Conservation (phyloP, 345 rosid genomes). For the Cardiospermum halicacabum region DNA sequence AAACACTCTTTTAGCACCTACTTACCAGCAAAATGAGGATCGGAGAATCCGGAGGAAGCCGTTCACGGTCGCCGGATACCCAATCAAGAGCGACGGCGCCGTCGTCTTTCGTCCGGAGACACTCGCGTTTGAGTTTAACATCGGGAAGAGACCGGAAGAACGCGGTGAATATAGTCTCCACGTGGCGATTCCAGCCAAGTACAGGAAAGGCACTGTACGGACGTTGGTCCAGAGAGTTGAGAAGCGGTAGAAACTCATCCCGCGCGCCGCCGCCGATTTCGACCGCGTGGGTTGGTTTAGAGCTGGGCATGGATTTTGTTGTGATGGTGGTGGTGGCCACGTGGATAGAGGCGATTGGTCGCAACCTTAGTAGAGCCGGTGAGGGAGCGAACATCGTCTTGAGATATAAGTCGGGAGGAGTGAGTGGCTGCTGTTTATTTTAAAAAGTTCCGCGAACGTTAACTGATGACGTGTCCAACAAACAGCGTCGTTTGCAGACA, state of each 20-base stretch:
- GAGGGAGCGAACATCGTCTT: background rate
- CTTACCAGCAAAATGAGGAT: conserved; percentile 72
- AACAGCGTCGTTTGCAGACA: too few relatives aligned
- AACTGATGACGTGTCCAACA: too few relatives aligned
- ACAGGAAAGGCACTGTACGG: conserved; percentile 58
- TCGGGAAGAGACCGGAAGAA: conserved; percentile 41
- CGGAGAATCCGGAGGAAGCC: conserved; percentile 52
- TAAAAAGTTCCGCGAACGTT: background rate
- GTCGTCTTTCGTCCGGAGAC: conserved; percentile 47
- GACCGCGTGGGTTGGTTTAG: conserved; percentile 61
- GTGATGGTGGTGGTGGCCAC: conserved; percentile 14
- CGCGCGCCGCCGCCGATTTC: conserved; percentile 68
- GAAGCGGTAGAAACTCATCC: conserved; percentile 51
- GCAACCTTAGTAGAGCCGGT: conserved; percentile 12
- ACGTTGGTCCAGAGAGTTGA: conserved; percentile 33
- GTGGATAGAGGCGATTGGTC: conserved; percentile 28
- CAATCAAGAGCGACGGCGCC: conserved; percentile 60
- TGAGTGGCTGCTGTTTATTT: background rate
- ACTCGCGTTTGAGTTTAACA: conserved; percentile 44
- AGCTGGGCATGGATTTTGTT: conserved; percentile 26
- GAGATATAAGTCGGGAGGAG: background rate
- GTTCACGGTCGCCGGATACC: conserved; percentile 50
- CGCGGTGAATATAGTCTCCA: conserved; percentile 64
- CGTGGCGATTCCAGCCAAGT: conserved; percentile 46
- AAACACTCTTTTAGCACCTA: background rate